Percentiles rank a stretch among this genome's conserved stretches.
phyloP scores from a whole-genome alignment of 1,284 basidiomycete species.

The Rhodotorula glutinis region DNA sequence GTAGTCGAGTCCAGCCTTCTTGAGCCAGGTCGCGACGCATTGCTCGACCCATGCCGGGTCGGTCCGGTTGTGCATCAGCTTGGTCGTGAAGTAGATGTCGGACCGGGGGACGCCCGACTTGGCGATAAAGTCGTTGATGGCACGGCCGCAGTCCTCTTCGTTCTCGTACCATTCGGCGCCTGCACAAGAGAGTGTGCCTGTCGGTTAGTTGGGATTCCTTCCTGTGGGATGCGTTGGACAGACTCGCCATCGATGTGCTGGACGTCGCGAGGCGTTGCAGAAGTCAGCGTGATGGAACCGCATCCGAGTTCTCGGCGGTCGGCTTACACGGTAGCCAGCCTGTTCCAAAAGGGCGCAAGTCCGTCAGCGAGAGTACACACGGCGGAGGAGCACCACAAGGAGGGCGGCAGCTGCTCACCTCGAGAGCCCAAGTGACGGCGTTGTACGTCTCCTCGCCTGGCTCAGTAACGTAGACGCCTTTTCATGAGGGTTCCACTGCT shows the following conservation, averaged over 20 bases:
- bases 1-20: conserved; percentile 51
- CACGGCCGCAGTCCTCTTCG: conserved; percentile 37
- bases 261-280: too few relatives aligned
- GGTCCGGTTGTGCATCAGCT: conserved; percentile 37
- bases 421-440: conserved; percentile 33
- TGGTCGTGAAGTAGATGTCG: conserved; percentile 36
- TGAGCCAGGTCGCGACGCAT: conserved; percentile 21
- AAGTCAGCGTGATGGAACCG: too few relatives aligned
- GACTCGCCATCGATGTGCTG: conserved; percentile 3
- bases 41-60: conserved; percentile 28
- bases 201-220: not conserved
- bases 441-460: conserved; percentile 40
- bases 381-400: too few relatives aligned
- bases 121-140: conserved; percentile 39
- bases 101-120: conserved; percentile 18
- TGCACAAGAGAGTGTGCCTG: too few relatives aligned
- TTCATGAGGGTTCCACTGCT: not conserved
- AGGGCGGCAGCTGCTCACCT: conserved; percentile 16
- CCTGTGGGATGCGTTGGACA: not conserved
- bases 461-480: conserved; percentile 34
- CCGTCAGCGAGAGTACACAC: too few relatives aligned
- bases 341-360: not conserved
- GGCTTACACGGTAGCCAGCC: not conserved
- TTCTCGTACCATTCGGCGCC: conserved; percentile 42
- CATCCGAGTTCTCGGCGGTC: not conserved